These are phyloP conservation scores for Cupressus sempervirens DNA, from an alignment of 75 land plant species.

Conservation along the genomic window DNA sequence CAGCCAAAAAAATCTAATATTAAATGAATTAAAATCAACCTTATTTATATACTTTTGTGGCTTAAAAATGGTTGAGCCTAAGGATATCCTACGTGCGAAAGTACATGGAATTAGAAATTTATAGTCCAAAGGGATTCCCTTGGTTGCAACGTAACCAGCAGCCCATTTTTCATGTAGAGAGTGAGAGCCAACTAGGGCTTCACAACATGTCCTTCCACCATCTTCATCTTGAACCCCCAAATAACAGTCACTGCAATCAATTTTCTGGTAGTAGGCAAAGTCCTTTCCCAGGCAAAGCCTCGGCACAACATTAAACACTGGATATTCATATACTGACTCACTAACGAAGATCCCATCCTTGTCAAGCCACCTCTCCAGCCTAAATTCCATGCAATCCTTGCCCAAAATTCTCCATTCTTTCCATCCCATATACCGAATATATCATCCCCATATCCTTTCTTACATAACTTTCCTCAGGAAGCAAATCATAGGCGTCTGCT, in stretches of 20 bases:
- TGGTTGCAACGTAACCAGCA: constrained; percentile 27
- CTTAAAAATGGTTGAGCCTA: too few species aligned
- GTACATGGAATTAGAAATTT: too few species aligned
- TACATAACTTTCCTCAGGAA: constrained; percentile 66
- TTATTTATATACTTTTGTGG: too few species aligned
- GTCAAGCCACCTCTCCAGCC: constrained; percentile 27
- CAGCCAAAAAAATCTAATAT: too few species aligned
- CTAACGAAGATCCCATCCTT: constrained; percentile 28
- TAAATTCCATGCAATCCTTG: too few species aligned
- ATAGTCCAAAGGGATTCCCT: constrained; percentile 15
- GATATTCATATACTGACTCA: constrained; percentile 46
- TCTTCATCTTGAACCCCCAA: constrained; percentile 29
- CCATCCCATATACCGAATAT: constrained; percentile 23
- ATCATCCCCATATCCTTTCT: constrained; percentile 46
- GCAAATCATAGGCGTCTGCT: constrained; percentile 40
- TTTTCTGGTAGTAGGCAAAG: too few species aligned
- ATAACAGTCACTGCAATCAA: constrained; percentile 13
- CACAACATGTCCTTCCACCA: constrained; percentile 55
- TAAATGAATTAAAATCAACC: too few species aligned
- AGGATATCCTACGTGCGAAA: too few species aligned
- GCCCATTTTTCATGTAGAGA: constrained; percentile 71
- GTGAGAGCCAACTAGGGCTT: constrained; percentile 76
- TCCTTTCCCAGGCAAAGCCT: too few species aligned
- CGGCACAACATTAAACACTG: constrained; percentile 55
- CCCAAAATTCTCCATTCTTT: too few species aligned